Evolutionary conservation across 75 land plant genomes (phyloP), one percentile per base, ranked within the genome.

Genomic region (Ceratopteris richardii): DNA sequence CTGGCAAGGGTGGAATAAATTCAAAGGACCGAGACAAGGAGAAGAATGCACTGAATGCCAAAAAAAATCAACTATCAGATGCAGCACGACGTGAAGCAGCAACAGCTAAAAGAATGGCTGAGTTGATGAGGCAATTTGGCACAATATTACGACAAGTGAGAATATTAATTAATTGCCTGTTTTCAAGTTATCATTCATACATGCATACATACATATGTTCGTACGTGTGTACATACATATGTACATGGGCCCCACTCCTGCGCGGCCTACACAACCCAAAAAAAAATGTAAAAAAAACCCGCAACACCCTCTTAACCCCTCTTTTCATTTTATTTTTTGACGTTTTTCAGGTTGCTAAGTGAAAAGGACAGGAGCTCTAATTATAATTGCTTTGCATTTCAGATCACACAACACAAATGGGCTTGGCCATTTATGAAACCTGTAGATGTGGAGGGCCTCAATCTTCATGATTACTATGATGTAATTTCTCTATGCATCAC

Each of bases 371-470:
- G 16, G 10, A 11, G 18, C 54, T 10, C 18, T n/a, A 23, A 54
- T 54, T 9, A 7, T 54, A 3, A 54, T 22, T 7, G 18, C 23
- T 16, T 43, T 67, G 20, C 42, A 40, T 48, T 63, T 7, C 79
- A 92, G 97, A 70, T 92, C 43, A 69, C 82, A 7, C 80, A 73
- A 33, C 86, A 88, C 73, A 85, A 74, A 57, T 88, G 86, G 86
- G 86, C 97, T n/a, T 76, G 94, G 89, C 87, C 94, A 4, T 92
- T 92, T 59, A 71, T 82, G 84, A 66, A 78, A 14, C 97, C 97
- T 24, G 97, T 92, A 25, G 97, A 92, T 78, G 89, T 85, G 19
- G 71, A 88, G 62, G 86, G 82, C 44, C 83, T 88, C 69, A 74
- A 75, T 18, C 60, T 88, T 12, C 69, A 82, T 67, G 97, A 88